Evolutionary conservation across 1,139 yeast genomes (phyloP).

Genomic region (Debaryomyces sp.): DNA sequence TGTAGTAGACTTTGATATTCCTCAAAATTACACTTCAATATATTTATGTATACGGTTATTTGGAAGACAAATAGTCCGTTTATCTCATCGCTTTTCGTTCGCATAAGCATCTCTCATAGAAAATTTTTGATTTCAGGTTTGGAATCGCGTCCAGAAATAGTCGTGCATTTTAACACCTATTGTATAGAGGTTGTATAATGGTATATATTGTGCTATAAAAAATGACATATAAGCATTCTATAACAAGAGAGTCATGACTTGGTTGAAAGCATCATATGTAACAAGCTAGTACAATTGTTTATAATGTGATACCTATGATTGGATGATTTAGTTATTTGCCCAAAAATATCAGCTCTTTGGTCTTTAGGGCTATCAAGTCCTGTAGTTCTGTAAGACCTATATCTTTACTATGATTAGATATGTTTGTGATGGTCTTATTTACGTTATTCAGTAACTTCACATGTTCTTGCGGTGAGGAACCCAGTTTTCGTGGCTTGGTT

Average conservation of each 20-base stretch:
- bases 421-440: conserved; percentile 5
- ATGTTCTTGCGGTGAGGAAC: background rate
- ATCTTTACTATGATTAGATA: conserved; percentile 7
- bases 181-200: background rate
- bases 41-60: background rate
- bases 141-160: conserved; percentile 1
- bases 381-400: conserved; percentile 17
- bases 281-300: background rate
- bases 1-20: background rate
- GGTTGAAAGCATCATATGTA: background rate
- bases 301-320: background rate
- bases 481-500: background rate
- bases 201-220: background rate
- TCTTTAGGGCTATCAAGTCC: conserved; percentile 22
- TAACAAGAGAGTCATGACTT: background rate
- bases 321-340: background rate
- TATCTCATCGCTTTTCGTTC: conserved; percentile 7
- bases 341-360: conserved; percentile 21
- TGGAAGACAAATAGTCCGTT: background rate
- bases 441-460: background rate
- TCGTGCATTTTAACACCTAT: background rate
- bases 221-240: background rate
- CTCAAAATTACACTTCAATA: background rate
- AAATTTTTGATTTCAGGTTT: conserved; percentile 2
- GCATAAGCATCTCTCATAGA: background rate